Evolutionary conservation across 306 rosid species (phyloP), one percentile per base, ranked within the genome.

Genomic region (Rosa chinensis): DNA sequence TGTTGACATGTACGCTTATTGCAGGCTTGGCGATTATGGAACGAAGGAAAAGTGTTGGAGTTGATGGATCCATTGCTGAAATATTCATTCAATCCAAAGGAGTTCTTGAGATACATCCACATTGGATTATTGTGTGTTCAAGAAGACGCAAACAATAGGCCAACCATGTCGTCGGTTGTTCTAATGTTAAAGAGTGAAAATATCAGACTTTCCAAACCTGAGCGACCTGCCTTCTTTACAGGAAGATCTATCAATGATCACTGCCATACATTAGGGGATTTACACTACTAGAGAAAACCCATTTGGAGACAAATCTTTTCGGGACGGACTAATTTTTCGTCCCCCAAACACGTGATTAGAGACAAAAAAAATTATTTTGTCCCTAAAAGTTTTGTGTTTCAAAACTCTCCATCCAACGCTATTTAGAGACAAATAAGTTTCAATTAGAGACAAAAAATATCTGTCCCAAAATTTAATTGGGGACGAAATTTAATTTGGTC

Each of bases 41-140:
- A 69, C 49, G 90, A 86, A 43, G 87, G 86, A 25, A 86, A 76
- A 49, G 78, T 64, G 6, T 9, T 78, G 76, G 88, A 87, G 69
- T 83, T 86, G 81, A 77, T 87, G 74, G 90, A 87, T 66, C 78
- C 86, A 11, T 14, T 61, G 78, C 72, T 89, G 69, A 43, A 73
- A 73, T 66, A 50, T 50, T 50, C 35, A 18, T 72, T 48, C 11
- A 72, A 10, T 42, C 78, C 73, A 63, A 66, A 53, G 16, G 75
- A 77, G 39, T 63, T 77, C 43, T 10, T 77, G 17, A 68, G 78
- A 72, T 81, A 66, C 70, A 73, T 77, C 11, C 77, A 84, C 10
- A 77, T 84, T 40, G 87, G 71, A 11, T 55, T 84, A 68, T 73
- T 80, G 74, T 77, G 87, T 28, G 82, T 80, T 58, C 82, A 84